Evolutionary conservation across 768 basidiomycete genomes (phyloP).

Genomic region (Exidia glandulosa): DNA sequence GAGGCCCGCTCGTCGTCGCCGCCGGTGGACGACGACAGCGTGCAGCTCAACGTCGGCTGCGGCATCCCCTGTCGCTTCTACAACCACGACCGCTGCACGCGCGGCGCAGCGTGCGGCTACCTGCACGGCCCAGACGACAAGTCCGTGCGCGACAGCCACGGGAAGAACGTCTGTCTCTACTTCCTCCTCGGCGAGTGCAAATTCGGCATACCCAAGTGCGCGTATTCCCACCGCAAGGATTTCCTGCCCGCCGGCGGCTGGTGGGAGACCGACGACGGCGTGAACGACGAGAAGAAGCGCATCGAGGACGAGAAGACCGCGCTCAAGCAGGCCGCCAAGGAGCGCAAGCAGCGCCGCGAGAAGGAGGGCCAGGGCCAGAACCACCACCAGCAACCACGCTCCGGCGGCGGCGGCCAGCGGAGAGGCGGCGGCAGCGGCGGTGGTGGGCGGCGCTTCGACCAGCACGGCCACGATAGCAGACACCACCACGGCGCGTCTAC

Average conservation of each 20-base stretch:
- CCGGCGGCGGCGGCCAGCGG: too few relatives aligned
- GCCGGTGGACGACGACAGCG: background rate
- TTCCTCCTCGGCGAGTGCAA: slow-evolving; percentile 31
- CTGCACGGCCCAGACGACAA: slow-evolving; percentile 45
- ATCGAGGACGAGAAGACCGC: background rate
- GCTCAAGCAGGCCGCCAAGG: background rate
- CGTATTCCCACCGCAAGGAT: slow-evolving; percentile 36
- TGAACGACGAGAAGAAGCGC: background rate
- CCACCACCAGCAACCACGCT: background rate
- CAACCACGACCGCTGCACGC: slow-evolving; percentile 40
- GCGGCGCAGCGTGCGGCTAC: slow-evolving; percentile 31
- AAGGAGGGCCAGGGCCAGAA: background rate
- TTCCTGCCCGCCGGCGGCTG: slow-evolving; percentile 35
- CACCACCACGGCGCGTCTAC: background rate
- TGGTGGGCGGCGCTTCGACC: too few relatives aligned
- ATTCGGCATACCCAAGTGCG: slow-evolving; percentile 28
- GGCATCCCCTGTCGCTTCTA: slow-evolving; percentile 44
- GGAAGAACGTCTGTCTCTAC: slow-evolving; percentile 39
- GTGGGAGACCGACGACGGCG: slow-evolving; percentile 23
- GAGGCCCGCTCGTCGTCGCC: background rate
- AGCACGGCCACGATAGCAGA: too few relatives aligned
- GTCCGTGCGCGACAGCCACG: slow-evolving; percentile 42
- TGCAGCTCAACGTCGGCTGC: slow-evolving; percentile 29
- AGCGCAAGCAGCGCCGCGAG: background rate
- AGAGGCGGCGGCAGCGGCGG: too few relatives aligned